phyloP scores from a whole-genome alignment of 441 rosid species.

The Eruca vesicaria region DNA sequence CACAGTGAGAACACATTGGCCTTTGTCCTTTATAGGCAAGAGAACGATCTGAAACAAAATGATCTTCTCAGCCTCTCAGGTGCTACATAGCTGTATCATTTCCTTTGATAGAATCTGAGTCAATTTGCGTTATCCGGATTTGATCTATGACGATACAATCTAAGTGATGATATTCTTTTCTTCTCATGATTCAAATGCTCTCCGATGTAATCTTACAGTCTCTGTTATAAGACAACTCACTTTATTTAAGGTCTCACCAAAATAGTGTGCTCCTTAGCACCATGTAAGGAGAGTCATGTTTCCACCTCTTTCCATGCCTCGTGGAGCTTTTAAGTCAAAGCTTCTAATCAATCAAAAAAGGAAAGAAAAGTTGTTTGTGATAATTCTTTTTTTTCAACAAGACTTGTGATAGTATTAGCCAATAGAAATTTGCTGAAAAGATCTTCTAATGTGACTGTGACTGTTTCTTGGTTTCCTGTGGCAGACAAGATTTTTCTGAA shows the following conservation, averaged over 20 bases:
- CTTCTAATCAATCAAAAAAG: neutral
- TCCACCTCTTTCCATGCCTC: neutral
- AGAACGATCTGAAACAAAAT: neutral
- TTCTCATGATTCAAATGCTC: conserved; percentile 12
- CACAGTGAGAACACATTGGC: conserved; percentile 22
- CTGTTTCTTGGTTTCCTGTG: neutral
- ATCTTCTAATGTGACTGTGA: neutral
- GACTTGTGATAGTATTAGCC: conserved; percentile 1
- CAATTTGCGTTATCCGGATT: conserved; percentile 1
- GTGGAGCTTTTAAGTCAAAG: neutral
- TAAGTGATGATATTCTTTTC: neutral
- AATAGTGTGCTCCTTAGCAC: neutral
- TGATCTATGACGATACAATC: conserved; percentile 6
- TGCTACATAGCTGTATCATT: neutral
- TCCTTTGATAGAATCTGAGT: neutral
- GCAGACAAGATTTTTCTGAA: neutral
- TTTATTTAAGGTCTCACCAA: neutral
- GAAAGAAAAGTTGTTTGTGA: neutral
- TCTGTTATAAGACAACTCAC: conserved; percentile 6
- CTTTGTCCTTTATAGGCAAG: neutral
- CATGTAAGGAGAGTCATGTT: neutral
- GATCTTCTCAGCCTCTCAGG: too few species aligned
- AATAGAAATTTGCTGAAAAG: neutral
- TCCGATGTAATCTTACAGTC: neutral
- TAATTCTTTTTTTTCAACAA: neutral